A percentile compares a stretch with the other conserved stretches of the same genome.
phyloP scores from a whole-genome alignment of 306 rosid genomes.

The Fagus crenata region DNA sequence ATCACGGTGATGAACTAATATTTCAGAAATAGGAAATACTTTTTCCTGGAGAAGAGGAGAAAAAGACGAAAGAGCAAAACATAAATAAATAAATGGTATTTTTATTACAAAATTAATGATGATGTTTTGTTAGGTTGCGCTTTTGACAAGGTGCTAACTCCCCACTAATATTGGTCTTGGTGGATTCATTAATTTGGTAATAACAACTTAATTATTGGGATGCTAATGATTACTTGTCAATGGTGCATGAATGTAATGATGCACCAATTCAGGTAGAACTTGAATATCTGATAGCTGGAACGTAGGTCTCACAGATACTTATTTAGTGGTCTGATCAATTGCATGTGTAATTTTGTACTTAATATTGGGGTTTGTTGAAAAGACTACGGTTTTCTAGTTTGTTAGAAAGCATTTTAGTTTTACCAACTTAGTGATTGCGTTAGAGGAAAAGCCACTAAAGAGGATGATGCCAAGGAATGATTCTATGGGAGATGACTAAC shows the following conservation, averaged over 20 bases:
- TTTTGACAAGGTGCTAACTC: constrained; percentile 6
- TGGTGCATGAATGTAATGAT: constrained; percentile 21
- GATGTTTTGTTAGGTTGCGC: constrained; percentile 3
- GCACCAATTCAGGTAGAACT: neutral
- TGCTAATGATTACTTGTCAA: neutral
- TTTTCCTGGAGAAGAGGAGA: neutral
- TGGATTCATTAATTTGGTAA: constrained; percentile 4
- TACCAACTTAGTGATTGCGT: no score
- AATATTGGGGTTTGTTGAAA: neutral
- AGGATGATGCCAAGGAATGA: no score
- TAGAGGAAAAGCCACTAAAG: no score
- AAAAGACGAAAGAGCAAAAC: neutral
- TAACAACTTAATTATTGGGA: constrained; percentile 11
- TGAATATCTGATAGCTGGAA: constrained; percentile 1
- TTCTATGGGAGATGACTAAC: no score
- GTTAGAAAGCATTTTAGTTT: no score
- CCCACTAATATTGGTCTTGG: constrained; percentile 5
- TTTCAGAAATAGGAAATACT: no score
- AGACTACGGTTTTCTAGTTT: neutral
- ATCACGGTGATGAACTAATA: no score
- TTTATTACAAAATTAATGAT: neutral
- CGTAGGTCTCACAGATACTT: no score
- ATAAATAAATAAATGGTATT: neutral
- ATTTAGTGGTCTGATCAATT: neutral
- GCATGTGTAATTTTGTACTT: neutral